Conservation (phyloP, 495 filamentous ascomycete species). For the Aspergillus sparsus region DNA sequence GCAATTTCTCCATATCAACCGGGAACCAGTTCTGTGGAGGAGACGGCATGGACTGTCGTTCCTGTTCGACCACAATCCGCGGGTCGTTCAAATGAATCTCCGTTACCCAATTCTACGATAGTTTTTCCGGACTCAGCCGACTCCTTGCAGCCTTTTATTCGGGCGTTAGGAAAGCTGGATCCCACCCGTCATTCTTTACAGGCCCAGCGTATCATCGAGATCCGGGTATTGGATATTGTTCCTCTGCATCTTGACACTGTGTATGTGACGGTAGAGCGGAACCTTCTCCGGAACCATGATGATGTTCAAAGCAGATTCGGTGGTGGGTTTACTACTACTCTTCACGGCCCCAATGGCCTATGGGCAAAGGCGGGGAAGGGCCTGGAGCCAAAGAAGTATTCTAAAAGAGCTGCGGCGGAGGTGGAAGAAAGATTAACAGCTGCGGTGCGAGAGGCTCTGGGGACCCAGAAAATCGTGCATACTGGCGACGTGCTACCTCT, state of each 20-base stretch:
- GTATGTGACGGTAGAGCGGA: conserved; percentile 80
- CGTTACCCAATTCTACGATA: conserved; percentile 74
- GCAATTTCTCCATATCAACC: conserved; percentile 83
- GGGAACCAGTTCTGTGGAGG: conserved; percentile 56
- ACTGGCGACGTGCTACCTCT: conserved; percentile 81
- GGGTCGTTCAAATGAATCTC: conserved; percentile 70
- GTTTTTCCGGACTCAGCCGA: conserved; percentile 80
- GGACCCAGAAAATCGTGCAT: conserved; percentile 72
- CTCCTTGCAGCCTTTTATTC: conserved; percentile 74
- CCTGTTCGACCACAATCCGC: conserved; percentile 70
- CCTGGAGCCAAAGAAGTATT: conserved; percentile 39
- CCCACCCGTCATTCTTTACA: conserved; percentile 53
- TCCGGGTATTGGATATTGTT: conserved; percentile 76
- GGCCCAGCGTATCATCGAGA: conserved; percentile 67
- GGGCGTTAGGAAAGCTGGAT: conserved; percentile 61
- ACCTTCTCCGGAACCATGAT: conserved; percentile 64
- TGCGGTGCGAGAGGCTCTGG: conserved; percentile 75
- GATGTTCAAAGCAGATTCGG: conserved; percentile 64
- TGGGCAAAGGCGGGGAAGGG: conserved; percentile 42
- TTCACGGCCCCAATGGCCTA: conserved; percentile 39
- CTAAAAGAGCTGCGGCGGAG: conserved; percentile 41
- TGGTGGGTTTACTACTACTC: conserved; percentile 53
- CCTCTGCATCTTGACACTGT: conserved; percentile 79
- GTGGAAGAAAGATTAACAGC: conserved; percentile 68
- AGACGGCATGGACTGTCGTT: conserved; percentile 78